Evolutionary conservation across 2,329 filamentous ascomycete genomes (phyloP), one percentile per base, ranked within the genome.

Genomic region (Arachnomyces sp.): DNA sequence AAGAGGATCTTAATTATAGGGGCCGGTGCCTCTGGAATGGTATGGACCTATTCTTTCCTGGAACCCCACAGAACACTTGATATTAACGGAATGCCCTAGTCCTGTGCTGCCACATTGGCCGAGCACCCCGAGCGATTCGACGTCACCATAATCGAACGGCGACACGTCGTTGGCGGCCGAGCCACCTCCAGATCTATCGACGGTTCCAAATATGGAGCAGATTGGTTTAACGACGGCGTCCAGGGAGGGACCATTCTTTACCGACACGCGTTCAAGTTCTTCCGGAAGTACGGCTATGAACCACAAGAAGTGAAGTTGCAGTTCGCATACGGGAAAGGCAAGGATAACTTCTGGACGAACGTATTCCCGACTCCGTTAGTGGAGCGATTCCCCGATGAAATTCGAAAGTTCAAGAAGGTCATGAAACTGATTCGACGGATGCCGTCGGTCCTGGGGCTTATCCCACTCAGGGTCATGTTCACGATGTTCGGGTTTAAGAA

Each of bases 401-500:
- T 79, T 44, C 64, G 62, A 48, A 68, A 70, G 28, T 73, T 80
- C 49, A 66, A 65, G 14, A 66, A 56, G 30, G 74, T 77, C 56
- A 54, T 79, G 41, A 74, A 67, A 38, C 65, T 74, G 38, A 70
- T 78, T 25, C 70, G 74, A 18, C 70, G 63, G 49, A 67, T 76
- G 36, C 72, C 77, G 59, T 50, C 76, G 2, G 54, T 79, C 40
- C 70, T 79, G 43, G 74, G 72, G 1, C 49, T 79, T 6, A 54
- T 79, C 18, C 76, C 66, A 0, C 77, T 87, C 51, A 78, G 76
- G 43, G 59, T 77, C 28, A 71, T 86, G 56, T 68, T 86, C 49
- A 75, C 74, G 41, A 58, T 85, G 37, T 85, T 84, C 59, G 64
- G 76, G 42, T 86, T 87, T 60, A 79, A 70, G 41, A 70, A 74